A percentile compares a stretch with the other conserved stretches of the same genome.
Evolutionary conservation across 768 basidiomycete genomes (phyloP).

Genomic region (Suillus decipiens): DNA sequence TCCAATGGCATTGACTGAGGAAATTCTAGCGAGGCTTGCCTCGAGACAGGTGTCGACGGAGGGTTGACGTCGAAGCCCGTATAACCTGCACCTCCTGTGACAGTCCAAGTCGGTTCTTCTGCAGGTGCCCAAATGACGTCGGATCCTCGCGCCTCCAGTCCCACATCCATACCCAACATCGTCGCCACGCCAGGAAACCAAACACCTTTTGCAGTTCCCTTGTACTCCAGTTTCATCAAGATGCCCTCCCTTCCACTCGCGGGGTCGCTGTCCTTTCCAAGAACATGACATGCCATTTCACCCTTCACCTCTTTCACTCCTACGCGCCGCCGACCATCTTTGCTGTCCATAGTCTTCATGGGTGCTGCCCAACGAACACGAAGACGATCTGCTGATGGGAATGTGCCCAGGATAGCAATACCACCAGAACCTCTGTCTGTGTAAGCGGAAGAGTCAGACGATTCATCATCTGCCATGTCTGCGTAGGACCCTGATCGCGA

Average conservation of each 20-base stretch:
- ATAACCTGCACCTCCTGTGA: slow-evolving; percentile 65
- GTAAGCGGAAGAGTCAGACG: slow-evolving; percentile 66
- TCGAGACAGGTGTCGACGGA: slow-evolving; percentile 39
- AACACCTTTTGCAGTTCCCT: slow-evolving; percentile 70
- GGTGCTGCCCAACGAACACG: slow-evolving; percentile 80
- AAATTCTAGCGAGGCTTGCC: slow-evolving; percentile 54
- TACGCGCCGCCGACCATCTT: slow-evolving; percentile 63
- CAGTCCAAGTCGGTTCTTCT: slow-evolving; percentile 53
- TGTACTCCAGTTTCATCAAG: slow-evolving; percentile 68
- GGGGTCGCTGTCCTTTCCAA: slow-evolving; percentile 48
- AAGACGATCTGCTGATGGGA: slow-evolving; percentile 74
- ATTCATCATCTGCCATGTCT: slow-evolving; percentile 81
- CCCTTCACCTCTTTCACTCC: slow-evolving; percentile 70
- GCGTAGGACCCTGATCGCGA: slow-evolving; percentile 62
- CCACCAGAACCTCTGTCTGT: slow-evolving; percentile 54
- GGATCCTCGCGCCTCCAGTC: slow-evolving; percentile 65
- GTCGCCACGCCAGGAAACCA: slow-evolving; percentile 87
- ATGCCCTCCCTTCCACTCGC: slow-evolving; percentile 50
- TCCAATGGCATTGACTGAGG: slow-evolving; percentile 23
- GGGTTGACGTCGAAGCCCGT: slow-evolving; percentile 68
- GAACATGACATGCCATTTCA: slow-evolving; percentile 62
- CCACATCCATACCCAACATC: slow-evolving; percentile 74
- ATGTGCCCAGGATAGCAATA: slow-evolving; percentile 73
- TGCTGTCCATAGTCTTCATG: slow-evolving; percentile 43
- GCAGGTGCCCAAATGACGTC: slow-evolving; percentile 68